Base-by-base conservation (phyloP, 352 stramenopile genomes). In the Phytophthora vignae region DNA sequence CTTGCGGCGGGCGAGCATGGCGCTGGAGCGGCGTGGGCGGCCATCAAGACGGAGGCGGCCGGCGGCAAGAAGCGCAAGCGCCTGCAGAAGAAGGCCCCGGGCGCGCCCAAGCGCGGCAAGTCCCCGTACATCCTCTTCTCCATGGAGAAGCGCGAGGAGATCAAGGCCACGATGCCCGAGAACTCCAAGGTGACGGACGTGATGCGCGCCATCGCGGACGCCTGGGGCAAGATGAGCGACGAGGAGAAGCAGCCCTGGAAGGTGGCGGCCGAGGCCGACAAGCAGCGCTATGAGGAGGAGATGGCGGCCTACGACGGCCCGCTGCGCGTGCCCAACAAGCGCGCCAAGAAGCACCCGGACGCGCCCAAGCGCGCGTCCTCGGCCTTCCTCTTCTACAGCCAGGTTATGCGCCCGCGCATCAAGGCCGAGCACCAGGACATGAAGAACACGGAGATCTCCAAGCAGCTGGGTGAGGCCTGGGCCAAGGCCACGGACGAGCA, bases 361-460 rank as follows among this genome's bases (percentile, higher is more conserved):
- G 96, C 96, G 5, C 95, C 97, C 6, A 99, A 98, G 77, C 90
- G 96, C 31, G 93, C 96, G 7, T 98, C 96, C 71, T 98, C 90
- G 31, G 93, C 96, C 19, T 99, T 99, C 71, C 82, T 99, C 9
- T 98, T 97, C 78, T 98, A 98, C 76, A 96, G 90, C 44, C 87
- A 98, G 61, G 90, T 94, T 21, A 97, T 97, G 80, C 84, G 95
- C 15, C 80, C 88, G 29, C 74, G 87, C 27, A 94, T 99, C 52
- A 98, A 98, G 77, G 75, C 87, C 3, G 87, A 98, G 57, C 91
- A 98, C 78, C 94, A 95, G 49, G 90, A 97, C 57, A 98, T 98
- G 90, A 97, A 97, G 67, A 99, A 98, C 77, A 98, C 95, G 71
- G 96, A 98, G 60, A 97, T 99, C 70, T 99, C 95, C 11, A 95